A percentile compares a stretch with the other conserved stretches of the same genome.
These are phyloP conservation scores for Wickerhamiella domercqiae DNA, from an alignment of 805 yeast species.

Conservation along the genomic window DNA sequence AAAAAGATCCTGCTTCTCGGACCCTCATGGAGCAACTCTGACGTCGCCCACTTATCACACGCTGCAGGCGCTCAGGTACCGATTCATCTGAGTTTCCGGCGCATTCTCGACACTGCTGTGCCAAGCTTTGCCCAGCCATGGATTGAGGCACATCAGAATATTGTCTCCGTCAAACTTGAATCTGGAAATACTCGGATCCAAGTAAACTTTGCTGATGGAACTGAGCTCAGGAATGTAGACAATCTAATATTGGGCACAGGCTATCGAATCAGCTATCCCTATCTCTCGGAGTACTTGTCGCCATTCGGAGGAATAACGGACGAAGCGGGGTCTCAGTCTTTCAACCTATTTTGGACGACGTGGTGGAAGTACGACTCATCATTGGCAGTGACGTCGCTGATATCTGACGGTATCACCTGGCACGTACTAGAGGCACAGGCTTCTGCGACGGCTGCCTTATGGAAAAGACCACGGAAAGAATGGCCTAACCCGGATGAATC, in stretches of 20 bases:
- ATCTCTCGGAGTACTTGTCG: constrained; percentile 8
- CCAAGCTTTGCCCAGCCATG: constrained; percentile 13
- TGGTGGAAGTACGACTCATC: constrained; percentile 14
- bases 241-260: constrained; percentile 13
- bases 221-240: constrained; percentile 6
- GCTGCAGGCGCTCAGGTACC: constrained; percentile 15
- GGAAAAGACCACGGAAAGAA: constrained; percentile 5
- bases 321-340: constrained; percentile 5
- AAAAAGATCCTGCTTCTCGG: constrained; percentile 25
- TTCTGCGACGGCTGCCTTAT: constrained; percentile 8
- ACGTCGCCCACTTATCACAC: constrained; percentile 18
- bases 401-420: constrained; percentile 12
- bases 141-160: constrained; percentile 9
- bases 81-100: constrained; percentile 12
- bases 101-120: constrained; percentile 12
- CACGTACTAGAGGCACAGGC: constrained; percentile 11
- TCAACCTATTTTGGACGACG: constrained; percentile 12
- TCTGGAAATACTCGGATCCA: neutral
- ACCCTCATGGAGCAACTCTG: constrained; percentile 13
- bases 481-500: constrained; percentile 5
- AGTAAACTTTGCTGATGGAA: constrained; percentile 6
- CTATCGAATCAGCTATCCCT: constrained; percentile 11
- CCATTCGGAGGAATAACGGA: constrained; percentile 5
- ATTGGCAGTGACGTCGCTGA: constrained; percentile 7
- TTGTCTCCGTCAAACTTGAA: constrained; percentile 1